These are phyloP conservation scores for Beauveria rudraprayagi DNA, from an alignment of 2,329 filamentous ascomycete species.

Conservation along the genomic window DNA sequence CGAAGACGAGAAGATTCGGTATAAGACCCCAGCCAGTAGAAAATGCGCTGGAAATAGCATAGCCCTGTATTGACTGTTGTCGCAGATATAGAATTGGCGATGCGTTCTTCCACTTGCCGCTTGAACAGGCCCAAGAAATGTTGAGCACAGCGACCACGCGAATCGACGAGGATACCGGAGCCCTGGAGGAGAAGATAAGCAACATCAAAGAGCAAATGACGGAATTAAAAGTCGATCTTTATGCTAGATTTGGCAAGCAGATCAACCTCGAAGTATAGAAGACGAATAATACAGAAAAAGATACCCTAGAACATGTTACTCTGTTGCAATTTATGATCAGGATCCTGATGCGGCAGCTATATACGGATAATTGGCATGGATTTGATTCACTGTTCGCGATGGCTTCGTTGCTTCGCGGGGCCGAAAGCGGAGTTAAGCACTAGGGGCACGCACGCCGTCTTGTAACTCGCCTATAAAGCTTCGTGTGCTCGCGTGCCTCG, in stretches of 20 bases:
- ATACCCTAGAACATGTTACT: background rate
- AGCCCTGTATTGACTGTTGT: background rate
- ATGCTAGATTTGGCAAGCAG: conserved; percentile 89
- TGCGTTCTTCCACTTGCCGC: conserved; percentile 80
- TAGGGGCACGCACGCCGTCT: background rate
- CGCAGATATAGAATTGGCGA: conserved; percentile 91
- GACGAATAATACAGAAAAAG: conserved; percentile 4
- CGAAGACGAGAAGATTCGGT: conserved; percentile 91
- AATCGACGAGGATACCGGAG: conserved; percentile 68
- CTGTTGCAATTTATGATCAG: too few species aligned
- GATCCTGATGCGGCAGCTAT: background rate
- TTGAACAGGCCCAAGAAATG: conserved; percentile 80
- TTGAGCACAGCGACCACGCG: conserved; percentile 61
- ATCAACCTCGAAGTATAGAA: conserved; percentile 72
- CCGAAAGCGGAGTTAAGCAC: background rate
- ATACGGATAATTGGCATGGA: background rate
- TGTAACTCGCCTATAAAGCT: background rate
- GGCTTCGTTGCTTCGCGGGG: background rate
- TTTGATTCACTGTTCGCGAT: background rate
- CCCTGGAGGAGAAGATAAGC: conserved; percentile 68
- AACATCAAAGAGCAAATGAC: conserved; percentile 79
- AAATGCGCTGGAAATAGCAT: background rate
- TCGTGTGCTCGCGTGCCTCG: too few species aligned
- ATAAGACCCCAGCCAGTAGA: conserved; percentile 28
- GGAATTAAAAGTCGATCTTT: conserved; percentile 82